Conservation (phyloP, 2,329 filamentous ascomycete genomes). For the Phyllosticta citriasiana region DNA sequence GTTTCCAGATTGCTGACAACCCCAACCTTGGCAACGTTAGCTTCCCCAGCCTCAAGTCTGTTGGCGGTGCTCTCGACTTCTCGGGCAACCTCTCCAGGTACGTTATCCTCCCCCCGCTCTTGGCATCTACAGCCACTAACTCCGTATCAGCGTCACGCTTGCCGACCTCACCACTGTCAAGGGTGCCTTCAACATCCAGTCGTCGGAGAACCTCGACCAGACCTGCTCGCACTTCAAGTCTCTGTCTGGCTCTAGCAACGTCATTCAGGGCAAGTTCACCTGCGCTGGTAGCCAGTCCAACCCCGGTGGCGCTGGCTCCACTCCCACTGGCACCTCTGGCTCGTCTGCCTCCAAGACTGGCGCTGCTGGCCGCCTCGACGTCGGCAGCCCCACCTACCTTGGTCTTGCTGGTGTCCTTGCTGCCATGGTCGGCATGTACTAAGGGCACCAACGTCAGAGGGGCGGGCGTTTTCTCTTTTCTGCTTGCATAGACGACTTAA, state of each 20-base stretch:
- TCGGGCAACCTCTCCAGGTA: slow-evolving; percentile 76
- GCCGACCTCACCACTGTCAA: slow-evolving; percentile 41
- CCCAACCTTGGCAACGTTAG: slow-evolving; percentile 58
- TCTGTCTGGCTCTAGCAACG: slow-evolving; percentile 28
- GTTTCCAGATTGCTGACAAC: slow-evolving; percentile 86
- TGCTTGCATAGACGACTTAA: slow-evolving; percentile 30
- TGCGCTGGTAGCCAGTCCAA: slow-evolving; percentile 31
- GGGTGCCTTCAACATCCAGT: slow-evolving; percentile 43
- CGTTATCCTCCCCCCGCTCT: slow-evolving; percentile 29
- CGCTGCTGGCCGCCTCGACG: slow-evolving; percentile 31
- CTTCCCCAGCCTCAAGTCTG: slow-evolving; percentile 57
- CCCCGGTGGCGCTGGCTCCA: slow-evolving; percentile 27
- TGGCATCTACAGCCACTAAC: slow-evolving; percentile 19
- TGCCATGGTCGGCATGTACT: slow-evolving; percentile 37
- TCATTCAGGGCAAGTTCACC: slow-evolving; percentile 33
- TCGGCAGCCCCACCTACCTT: slow-evolving; percentile 29
- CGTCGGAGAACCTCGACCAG: slow-evolving; percentile 30
- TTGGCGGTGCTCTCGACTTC: slow-evolving; percentile 74
- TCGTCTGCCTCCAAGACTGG: slow-evolving; percentile 18
- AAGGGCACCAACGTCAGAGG: slow-evolving; percentile 21
- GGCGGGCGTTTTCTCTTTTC: slow-evolving; percentile 24
- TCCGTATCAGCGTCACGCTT: slow-evolving; percentile 52
- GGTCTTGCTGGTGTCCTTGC: slow-evolving; percentile 38
- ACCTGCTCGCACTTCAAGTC: slow-evolving; percentile 33
- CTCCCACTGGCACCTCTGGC: slow-evolving; percentile 23